Evolutionary conservation across 2,329 filamentous ascomycete genomes (phyloP).

Genomic region (Fusarium oligoseptatum): DNA sequence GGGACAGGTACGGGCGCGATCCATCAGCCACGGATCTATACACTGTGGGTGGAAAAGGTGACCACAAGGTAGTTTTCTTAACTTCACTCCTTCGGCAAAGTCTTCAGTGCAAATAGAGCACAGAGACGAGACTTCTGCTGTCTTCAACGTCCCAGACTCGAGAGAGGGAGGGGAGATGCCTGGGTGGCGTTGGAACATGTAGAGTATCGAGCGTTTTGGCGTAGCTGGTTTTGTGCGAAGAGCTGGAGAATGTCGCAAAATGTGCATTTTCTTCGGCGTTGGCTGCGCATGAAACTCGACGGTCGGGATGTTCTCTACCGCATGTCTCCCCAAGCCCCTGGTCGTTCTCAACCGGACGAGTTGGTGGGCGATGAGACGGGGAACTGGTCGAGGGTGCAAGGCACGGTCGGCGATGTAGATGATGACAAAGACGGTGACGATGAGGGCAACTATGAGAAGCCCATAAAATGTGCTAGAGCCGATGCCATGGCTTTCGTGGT

Average conservation of each 20-base stretch:
- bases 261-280: background rate
- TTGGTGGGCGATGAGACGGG: background rate
- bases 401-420: slow-evolving; percentile 18
- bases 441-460: background rate
- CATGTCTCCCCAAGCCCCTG: background rate
- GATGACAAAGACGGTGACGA: background rate
- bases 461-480: background rate
- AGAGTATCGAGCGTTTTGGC: background rate
- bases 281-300: background rate
- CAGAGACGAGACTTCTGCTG: background rate
- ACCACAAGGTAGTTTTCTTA: slow-evolving; percentile 19
- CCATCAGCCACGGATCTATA: slow-evolving; percentile 36
- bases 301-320: slow-evolving; percentile 22
- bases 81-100: background rate
- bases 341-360: background rate
- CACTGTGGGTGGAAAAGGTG: slow-evolving; percentile 38
- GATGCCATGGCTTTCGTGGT: background rate
- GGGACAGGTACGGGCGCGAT: slow-evolving; percentile 34
- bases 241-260: background rate
- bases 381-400: background rate
- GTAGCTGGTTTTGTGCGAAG: too few species aligned
- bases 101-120: slow-evolving; percentile 35
- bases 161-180: background rate
- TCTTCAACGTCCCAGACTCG: accelerated
- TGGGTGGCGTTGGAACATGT: background rate